Percentiles rank a stretch among this genome's conserved stretches.
phyloP scores from a whole-genome alignment of 768 basidiomycete genomes.

The Rubroboletus satanas region DNA sequence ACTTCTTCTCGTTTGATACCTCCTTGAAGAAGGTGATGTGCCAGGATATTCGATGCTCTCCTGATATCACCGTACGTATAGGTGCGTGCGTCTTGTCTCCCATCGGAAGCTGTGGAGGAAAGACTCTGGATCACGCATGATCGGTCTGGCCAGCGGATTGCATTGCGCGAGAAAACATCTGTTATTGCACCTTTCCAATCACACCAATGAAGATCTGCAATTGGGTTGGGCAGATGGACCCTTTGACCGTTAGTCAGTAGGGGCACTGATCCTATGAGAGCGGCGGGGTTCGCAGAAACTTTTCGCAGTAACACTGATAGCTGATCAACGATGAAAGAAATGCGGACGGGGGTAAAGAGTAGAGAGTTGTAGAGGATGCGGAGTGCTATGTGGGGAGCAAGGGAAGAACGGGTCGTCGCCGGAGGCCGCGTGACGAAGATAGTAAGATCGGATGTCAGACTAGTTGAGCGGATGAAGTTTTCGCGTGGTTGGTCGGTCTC shows the following conservation, averaged over 20 bases:
- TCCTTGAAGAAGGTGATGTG: conserved; percentile 81
- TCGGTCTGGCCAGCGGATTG: conserved; percentile 71
- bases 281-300: conserved; percentile 62
- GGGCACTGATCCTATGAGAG: conserved; percentile 74
- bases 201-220: conserved; percentile 91
- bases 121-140: conserved; percentile 85
- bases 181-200: conserved; percentile 97
- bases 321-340: conserved; percentile 79
- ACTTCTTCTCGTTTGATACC: conserved; percentile 93
- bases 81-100: conserved; percentile 49
- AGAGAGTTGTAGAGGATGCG: conserved; percentile 93
- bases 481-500: conserved; percentile 74
- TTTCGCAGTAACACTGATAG: conserved; percentile 74
- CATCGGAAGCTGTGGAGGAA: conserved; percentile 35
- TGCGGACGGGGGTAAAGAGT: conserved; percentile 77
- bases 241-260: conserved; percentile 72
- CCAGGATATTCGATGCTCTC: conserved; percentile 81
- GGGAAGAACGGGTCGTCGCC: conserved; percentile 59
- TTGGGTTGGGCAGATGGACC: conserved; percentile 73
- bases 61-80: conserved; percentile 83
- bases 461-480: conserved; percentile 74
- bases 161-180: conserved; percentile 89
- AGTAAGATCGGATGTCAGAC: conserved; percentile 87
- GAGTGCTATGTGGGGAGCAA: conserved; percentile 74
- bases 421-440: conserved; percentile 79